Percentiles rank a stretch among this genome's conserved stretches.
Evolutionary conservation across 306 rosid species (phyloP).

Genomic region (Lathyrus oleraceus): DNA sequence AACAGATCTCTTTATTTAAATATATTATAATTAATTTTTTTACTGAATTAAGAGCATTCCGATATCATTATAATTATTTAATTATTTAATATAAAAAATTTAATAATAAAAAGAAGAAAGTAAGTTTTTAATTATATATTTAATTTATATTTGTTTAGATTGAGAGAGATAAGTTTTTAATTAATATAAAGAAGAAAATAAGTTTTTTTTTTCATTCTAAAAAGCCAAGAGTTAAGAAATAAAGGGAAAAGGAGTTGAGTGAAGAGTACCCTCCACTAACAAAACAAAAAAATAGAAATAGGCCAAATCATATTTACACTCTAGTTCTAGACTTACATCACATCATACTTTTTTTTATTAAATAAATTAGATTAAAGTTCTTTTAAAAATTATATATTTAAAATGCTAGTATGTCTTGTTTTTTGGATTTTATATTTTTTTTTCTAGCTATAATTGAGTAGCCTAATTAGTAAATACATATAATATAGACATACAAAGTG

Average conservation of each 20-base stretch:
- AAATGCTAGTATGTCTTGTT: background rate
- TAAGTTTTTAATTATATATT: too few relatives aligned
- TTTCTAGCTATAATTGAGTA: background rate
- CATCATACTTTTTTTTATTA: background rate
- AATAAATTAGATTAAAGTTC: background rate
- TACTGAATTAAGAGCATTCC: too few relatives aligned
- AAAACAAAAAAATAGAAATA: background rate
- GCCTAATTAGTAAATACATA: background rate
- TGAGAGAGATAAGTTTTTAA: slow-evolving; percentile 1
- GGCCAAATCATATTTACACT: background rate
- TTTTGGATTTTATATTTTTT: background rate
- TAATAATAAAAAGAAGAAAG: too few relatives aligned
- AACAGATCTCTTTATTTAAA: too few relatives aligned
- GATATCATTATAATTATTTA: too few relatives aligned
- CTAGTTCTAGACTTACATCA: slow-evolving; percentile 6
- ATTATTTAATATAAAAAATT: too few relatives aligned
- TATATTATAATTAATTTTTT: too few relatives aligned
- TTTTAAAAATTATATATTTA: background rate
- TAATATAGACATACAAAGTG: background rate
- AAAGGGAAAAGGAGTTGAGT: background rate
- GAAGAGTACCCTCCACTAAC: background rate
- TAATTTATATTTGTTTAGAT: background rate
- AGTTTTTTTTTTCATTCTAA: background rate
- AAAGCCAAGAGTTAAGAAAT: background rate
- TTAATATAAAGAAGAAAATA: background rate